Conservation (phyloP, 176 grass and related monocot species). For the Oryza coarctata region DNA sequence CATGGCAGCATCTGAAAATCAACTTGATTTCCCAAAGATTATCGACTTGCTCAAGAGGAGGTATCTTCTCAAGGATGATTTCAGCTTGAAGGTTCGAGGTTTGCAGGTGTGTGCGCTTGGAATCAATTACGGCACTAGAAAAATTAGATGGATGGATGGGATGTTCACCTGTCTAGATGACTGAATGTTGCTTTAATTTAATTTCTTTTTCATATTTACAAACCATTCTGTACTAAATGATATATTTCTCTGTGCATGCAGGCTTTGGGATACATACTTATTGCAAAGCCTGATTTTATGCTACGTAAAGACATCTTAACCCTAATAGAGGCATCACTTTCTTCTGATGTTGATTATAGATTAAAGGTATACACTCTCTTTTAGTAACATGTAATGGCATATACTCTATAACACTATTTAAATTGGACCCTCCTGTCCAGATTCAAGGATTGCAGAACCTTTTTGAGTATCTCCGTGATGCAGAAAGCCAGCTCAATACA, state of each 20-base stretch:
- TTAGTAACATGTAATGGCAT: constrained; percentile 15
- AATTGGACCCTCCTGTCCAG: constrained; percentile 40
- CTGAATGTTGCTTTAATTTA: constrained; percentile 29
- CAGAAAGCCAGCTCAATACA: constrained; percentile 78
- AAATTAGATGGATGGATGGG: not conserved
- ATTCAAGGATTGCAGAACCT: constrained; percentile 97
- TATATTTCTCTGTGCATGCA: constrained; percentile 46
- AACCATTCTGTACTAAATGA: not conserved
- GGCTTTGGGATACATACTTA: constrained; percentile 94
- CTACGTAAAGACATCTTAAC: constrained; percentile 79
- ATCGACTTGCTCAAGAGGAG: constrained; percentile 69
- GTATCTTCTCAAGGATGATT: constrained; percentile 77
- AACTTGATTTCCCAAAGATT: constrained; percentile 78
- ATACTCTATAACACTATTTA: not conserved
- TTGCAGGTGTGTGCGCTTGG: constrained; percentile 60
- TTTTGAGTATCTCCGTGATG: constrained; percentile 88
- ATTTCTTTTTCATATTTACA: constrained; percentile 20
- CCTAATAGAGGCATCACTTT: constrained; percentile 78
- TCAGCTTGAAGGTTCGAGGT: constrained; percentile 90
- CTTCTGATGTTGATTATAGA: constrained; percentile 66
- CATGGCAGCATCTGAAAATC: constrained; percentile 61
- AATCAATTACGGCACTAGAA: constrained; percentile 9
- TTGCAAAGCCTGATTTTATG: constrained; percentile 96
- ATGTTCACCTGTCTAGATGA: constrained; percentile 9
- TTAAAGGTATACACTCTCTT: constrained; percentile 62